Percentiles rank a stretch among this genome's conserved stretches.
phyloP scores from a whole-genome alignment of 352 stramenopile species.

The Peronospora farinosa region DNA sequence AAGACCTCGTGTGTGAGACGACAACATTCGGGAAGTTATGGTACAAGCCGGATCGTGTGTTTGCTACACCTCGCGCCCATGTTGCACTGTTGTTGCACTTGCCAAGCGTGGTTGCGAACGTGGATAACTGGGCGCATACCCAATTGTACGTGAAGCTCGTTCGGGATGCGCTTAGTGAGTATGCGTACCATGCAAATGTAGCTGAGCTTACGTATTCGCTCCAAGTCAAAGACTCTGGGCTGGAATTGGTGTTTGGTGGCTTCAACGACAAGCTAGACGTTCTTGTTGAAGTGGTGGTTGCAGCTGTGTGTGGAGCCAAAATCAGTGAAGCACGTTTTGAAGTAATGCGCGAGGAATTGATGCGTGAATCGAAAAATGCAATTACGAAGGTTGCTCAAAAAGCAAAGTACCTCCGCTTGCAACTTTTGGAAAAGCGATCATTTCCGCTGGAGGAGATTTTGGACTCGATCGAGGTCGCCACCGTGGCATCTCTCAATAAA shows the following conservation, averaged over 20 bases:
- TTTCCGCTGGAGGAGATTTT: constrained; percentile 48
- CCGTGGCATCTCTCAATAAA: constrained; percentile 28
- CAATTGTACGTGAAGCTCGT: constrained; percentile 63
- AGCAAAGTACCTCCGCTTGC: constrained; percentile 56
- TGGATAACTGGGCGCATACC: constrained; percentile 35
- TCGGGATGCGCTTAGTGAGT: constrained; percentile 60
- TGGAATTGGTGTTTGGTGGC: constrained; percentile 67
- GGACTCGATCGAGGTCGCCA: constrained; percentile 37
- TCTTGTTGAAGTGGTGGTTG: constrained; percentile 55
- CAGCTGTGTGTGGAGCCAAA: constrained; percentile 43
- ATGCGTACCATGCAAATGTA: constrained; percentile 69
- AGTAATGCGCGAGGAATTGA: constrained; percentile 60
- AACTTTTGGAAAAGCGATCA: constrained; percentile 46
- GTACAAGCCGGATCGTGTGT: constrained; percentile 57
- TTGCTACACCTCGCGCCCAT: constrained; percentile 53
- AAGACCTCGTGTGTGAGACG: constrained; percentile 30
- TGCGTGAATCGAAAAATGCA: constrained; percentile 63
- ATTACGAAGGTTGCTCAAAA: constrained; percentile 53
- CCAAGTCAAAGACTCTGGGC: constrained; percentile 48
- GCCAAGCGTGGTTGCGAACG: constrained; percentile 37
- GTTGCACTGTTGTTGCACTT: constrained; percentile 49
- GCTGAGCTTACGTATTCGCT: constrained; percentile 69
- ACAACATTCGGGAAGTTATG: constrained; percentile 49
- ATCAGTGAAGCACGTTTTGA: constrained; percentile 51
- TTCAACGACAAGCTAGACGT: constrained; percentile 73